These are phyloP conservation scores for Thielaviopsis punctulata DNA, from an alignment of 2,329 filamentous ascomycete species.

Conservation along the genomic window DNA sequence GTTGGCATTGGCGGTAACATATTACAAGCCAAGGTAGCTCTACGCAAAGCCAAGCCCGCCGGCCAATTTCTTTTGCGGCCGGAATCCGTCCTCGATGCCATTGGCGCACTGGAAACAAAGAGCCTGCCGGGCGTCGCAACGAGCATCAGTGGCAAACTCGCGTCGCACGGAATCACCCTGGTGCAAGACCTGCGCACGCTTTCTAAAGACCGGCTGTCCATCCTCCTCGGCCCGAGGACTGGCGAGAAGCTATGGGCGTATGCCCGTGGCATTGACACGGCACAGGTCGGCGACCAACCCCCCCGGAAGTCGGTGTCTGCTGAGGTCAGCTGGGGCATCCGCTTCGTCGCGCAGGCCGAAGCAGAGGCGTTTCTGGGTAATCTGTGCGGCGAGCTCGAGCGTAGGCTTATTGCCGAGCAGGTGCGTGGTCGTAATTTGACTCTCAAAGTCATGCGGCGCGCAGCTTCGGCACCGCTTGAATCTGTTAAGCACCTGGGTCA, in stretches of 20 bases:
- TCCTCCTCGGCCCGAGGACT: conserved; percentile 73
- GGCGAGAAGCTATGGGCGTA: conserved; percentile 85
- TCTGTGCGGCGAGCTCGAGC: conserved; percentile 69
- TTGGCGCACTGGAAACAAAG: conserved; percentile 62
- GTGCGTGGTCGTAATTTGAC: conserved; percentile 81
- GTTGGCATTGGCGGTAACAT: conserved; percentile 88
- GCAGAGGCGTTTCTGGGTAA: conserved; percentile 82
- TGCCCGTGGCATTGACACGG: conserved; percentile 67
- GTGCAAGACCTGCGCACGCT: conserved; percentile 70
- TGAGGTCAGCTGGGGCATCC: conserved; percentile 95
- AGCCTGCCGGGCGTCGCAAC: conserved; percentile 83
- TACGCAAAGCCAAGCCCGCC: conserved; percentile 84
- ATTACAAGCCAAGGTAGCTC: conserved; percentile 73
- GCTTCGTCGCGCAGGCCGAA: conserved; percentile 82
- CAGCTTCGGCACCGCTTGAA: conserved; percentile 73
- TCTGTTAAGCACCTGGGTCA: conserved; percentile 88
- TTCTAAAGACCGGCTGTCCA: conserved; percentile 58
- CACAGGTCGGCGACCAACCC: conserved; percentile 72
- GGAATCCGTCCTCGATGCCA: conserved; percentile 57
- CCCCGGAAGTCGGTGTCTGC: conserved; percentile 88
- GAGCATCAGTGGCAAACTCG: conserved; percentile 73
- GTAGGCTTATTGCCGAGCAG: conserved; percentile 61
- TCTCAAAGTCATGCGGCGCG: conserved; percentile 84
- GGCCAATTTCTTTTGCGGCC: conserved; percentile 81
- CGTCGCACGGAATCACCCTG: conserved; percentile 65